A percentile compares a stretch with the other conserved stretches of the same genome.
phyloP scores from a whole-genome alignment of 345 rosid genomes.

The Lepidium didymum region DNA sequence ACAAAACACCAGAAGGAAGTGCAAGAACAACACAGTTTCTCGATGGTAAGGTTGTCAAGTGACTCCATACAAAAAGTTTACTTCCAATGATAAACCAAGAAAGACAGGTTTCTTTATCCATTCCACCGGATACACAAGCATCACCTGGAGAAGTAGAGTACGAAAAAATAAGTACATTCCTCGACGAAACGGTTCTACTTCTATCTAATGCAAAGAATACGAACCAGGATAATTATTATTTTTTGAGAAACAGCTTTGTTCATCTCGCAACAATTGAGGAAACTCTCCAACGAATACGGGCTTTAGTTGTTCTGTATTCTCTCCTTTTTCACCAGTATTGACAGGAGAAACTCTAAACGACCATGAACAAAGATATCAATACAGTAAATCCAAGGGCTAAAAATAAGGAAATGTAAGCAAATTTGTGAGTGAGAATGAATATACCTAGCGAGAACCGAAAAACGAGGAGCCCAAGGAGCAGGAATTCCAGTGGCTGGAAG shows the following conservation, averaged over 20 bases:
- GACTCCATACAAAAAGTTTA: conserved; percentile 70
- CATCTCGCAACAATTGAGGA: conserved; percentile 71
- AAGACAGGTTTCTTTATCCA: conserved; percentile 63
- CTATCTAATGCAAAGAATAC: conserved; percentile 16
- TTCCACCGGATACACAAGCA: conserved; percentile 58
- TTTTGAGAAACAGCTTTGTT: conserved; percentile 42
- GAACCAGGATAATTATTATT: conserved; percentile 47
- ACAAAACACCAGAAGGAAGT: conserved; percentile 43
- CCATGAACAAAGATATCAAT: conserved; percentile 4
- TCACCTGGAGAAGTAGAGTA: conserved; percentile 41
- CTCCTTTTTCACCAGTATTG: conserved; percentile 38
- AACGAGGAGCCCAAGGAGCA: conserved; percentile 87
- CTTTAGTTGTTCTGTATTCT: conserved; percentile 49
- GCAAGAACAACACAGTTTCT: conserved; percentile 54
- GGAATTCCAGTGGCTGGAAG: conserved; percentile 82
- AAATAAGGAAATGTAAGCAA: not conserved
- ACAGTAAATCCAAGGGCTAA: not conserved
- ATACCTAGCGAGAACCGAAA: conserved; percentile 89
- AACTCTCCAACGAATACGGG: conserved; percentile 91
- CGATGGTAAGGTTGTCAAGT: conserved; percentile 43
- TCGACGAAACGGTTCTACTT: not conserved
- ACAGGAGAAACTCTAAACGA: conserved; percentile 46
- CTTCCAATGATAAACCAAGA: conserved; percentile 72
- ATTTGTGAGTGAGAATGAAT: not conserved
- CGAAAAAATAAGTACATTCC: conserved; percentile 9